Evolutionary conservation across 768 basidiomycete genomes (phyloP), one percentile per base, ranked within the genome.

Genomic region (Podaxis pistillaris): DNA sequence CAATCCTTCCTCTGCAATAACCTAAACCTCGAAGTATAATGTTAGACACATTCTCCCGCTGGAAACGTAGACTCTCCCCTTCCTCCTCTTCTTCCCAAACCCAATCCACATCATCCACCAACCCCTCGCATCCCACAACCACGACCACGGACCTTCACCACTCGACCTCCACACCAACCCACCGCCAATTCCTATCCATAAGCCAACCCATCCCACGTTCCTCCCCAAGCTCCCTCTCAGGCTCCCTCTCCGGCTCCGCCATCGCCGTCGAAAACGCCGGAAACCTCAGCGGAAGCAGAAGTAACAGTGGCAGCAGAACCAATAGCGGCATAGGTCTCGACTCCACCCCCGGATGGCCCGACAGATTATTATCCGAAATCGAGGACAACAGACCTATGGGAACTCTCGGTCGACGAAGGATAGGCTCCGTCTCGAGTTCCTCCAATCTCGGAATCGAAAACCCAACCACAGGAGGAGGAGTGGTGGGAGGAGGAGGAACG

Each of bases 191-290:
- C 4, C 65, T 67, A n/a, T 65, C 65, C 49, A 78, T 75, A 58
- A 78, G 77, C 60, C 58, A 72, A 38, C 76, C 77, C 38, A 76
- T 78, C 52, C 74, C 73, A 2, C 70, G 73, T 12, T 69, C 70
- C 4, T 67, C 72, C 1, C 68, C 75, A 4, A 71, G 68, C 57
- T 73, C 75, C 1, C 67, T 77, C n/a, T 75, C 76, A 1, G 76
- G 75, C 1, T 71, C 74, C 41, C 70, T 74, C 53, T 64, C 55
- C 30, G 65, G 36, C 24, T 58, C 49, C n/a, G 26, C 56, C 38
- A 50, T 19, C 19, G 19, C 33, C 61, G 41, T 56, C 44, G 44
- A 46, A 19, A 19, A 46, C 19, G 47, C 56, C 60, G 33, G 33
- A 9, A 63, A 50, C 46, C 63, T 30, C 55, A 36, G 50, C 56